Evolutionary conservation across 495 filamentous ascomycete genomes (phyloP).

Genomic region (Xylona heveae): DNA sequence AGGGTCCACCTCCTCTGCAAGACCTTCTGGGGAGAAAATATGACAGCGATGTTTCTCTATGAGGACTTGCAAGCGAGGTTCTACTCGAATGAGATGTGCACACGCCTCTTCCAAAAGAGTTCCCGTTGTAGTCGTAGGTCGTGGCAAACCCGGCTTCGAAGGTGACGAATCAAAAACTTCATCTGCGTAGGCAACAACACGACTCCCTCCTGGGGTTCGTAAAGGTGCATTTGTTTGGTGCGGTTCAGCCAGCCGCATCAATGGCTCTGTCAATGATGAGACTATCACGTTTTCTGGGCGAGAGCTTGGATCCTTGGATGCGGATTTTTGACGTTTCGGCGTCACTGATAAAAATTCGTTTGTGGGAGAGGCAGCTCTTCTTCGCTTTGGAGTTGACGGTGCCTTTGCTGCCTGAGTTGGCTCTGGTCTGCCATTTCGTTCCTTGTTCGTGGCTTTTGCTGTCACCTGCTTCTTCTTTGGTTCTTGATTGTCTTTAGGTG

Average conservation of each 20-base stretch:
- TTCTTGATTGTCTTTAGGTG: no score
- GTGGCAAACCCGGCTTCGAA: conserved; percentile 24
- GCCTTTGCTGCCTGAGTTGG: no score
- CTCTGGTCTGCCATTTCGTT: no score
- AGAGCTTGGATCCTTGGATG: no score
- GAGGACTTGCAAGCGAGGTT: conserved; percentile 48
- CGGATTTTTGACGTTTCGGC: no score
- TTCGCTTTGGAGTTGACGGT: no score
- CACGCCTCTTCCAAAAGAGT: conserved; percentile 59
- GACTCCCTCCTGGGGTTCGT: conserved; percentile 56
- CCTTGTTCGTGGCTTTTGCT: no score
- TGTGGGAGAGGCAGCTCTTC: no score
- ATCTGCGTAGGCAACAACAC: conserved; percentile 33
- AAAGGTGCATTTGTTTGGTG: conserved; percentile 55
- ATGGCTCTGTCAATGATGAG: no score
- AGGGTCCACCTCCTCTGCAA: conserved; percentile 70
- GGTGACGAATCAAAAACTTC: conserved; percentile 29
- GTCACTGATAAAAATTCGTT: no score
- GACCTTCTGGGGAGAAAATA: conserved; percentile 60
- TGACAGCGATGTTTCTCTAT: conserved; percentile 56
- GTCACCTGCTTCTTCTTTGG: no score
- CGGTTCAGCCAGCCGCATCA: conserved; percentile 41
- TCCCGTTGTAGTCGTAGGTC: conserved; percentile 38
- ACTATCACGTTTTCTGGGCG: no score
- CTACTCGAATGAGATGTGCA: conserved; percentile 54